Evolutionary conservation across 2,329 filamentous ascomycete species (phyloP).

Genomic region (Rugonectria rugulosa): DNA sequence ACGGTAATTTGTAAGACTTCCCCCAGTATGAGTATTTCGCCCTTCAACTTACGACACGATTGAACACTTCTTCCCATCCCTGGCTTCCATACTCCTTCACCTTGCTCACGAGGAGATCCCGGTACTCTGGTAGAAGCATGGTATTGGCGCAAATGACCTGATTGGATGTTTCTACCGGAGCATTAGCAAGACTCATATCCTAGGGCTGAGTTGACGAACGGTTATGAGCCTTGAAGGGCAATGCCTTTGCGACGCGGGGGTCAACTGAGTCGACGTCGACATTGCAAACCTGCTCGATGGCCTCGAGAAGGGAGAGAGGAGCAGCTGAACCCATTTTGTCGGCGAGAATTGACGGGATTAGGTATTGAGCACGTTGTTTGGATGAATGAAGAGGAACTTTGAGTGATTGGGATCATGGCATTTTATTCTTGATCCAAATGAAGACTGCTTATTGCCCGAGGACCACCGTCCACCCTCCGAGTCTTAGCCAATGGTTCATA

Average conservation of each 20-base stretch:
- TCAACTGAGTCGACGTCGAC: conserved; percentile 30
- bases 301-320: not conserved
- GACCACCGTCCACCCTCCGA: no score
- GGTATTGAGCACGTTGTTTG: no score
- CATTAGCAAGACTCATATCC: not conserved
- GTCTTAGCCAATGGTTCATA: no score
- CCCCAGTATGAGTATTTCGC: no score
- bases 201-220: conserved; percentile 9
- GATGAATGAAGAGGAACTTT: no score
- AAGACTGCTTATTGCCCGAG: no score
- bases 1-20: not conserved
- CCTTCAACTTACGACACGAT: conserved; percentile 22
- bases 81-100: conserved; percentile 23
- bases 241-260: conserved; percentile 22
- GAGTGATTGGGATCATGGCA: no score
- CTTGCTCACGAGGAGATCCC: conserved; percentile 14
- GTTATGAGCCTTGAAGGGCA: conserved; percentile 32
- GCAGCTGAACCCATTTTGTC: not conserved
- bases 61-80: conserved; percentile 31
- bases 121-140: conserved; percentile 17
- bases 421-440: no score
- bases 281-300: conserved; percentile 26
- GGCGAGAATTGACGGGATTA: no score
- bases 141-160: conserved; percentile 29
- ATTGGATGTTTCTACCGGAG: conserved; percentile 29